These are phyloP conservation scores for Candida pini DNA, from an alignment of 805 yeast genomes.

Conservation along the genomic window DNA sequence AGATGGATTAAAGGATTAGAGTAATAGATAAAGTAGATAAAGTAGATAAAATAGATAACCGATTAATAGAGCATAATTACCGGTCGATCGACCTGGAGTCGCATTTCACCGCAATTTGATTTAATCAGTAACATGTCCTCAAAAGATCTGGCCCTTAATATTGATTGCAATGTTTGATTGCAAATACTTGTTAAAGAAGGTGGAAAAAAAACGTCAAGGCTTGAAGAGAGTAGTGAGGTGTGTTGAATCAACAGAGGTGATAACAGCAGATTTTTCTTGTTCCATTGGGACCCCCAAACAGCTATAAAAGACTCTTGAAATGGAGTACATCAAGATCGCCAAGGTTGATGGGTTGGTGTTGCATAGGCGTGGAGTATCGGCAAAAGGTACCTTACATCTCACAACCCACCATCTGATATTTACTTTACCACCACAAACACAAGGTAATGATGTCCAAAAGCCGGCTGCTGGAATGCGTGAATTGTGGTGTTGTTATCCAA, in stretches of 20 bases:
- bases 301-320: constrained; percentile 13
- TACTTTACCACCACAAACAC: constrained; percentile 26
- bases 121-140: too few relatives aligned
- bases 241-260: background rate
- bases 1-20: constrained; percentile 47
- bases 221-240: too few relatives aligned
- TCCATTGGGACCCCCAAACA: background rate
- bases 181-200: too few relatives aligned
- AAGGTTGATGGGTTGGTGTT: constrained; percentile 42
- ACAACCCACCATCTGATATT: constrained; percentile 76
- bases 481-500: constrained; percentile 89
- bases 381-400: constrained; percentile 58
- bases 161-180: too few relatives aligned
- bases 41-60: too few relatives aligned
- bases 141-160: background rate
- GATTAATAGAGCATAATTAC: too few relatives aligned
- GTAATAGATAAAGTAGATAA: too few relatives aligned
- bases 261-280: background rate
- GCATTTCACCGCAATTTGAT: too few relatives aligned
- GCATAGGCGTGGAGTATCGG: constrained; percentile 50
- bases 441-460: constrained; percentile 2
- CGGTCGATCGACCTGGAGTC: too few relatives aligned
- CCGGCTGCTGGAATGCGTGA: constrained; percentile 41
- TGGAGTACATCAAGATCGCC: constrained; percentile 55
- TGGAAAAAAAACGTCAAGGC: too few relatives aligned